Percentiles rank a stretch among this genome's conserved stretches.
phyloP scores from a whole-genome alignment of 163 green algal species.

The Coccomyxa subellipsoidea region DNA sequence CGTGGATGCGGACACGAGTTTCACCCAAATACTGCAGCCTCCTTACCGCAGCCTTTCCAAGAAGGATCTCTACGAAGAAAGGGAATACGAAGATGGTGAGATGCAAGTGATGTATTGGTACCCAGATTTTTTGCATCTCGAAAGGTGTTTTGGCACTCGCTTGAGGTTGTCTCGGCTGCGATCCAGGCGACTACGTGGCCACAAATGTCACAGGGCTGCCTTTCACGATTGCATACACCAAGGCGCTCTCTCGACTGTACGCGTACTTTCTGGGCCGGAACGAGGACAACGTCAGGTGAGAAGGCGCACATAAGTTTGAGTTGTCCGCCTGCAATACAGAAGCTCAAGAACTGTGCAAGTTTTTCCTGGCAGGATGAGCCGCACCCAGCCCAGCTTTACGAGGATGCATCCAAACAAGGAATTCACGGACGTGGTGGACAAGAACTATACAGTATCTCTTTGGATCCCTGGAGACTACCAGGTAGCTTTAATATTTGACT shows the following conservation, averaged over 20 bases:
- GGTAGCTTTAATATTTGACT: too few relatives aligned
- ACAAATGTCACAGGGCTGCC: neutral
- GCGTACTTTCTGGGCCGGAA: neutral
- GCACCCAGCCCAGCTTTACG: neutral
- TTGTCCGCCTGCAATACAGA: too few relatives aligned
- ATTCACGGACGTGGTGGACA: neutral
- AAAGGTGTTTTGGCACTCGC: too few relatives aligned
- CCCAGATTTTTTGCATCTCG: neutral
- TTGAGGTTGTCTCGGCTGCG: too few relatives aligned
- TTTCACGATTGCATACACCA: neutral
- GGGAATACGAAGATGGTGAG: neutral
- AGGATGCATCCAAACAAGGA: neutral
- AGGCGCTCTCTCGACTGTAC: neutral
- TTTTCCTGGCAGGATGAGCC: neutral
- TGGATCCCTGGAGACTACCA: neutral
- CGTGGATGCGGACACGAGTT: too few relatives aligned
- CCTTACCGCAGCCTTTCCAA: neutral
- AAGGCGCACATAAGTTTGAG: too few relatives aligned
- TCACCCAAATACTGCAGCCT: neutral
- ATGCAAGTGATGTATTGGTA: neutral
- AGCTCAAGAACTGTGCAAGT: too few relatives aligned
- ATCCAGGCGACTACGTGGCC: neutral
- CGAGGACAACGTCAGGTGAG: constrained; percentile 2
- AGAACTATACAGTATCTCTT: neutral
- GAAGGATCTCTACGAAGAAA: neutral